Conservation (phyloP, 129 eudicot genomes). For the Ambrosia artemisiifolia region DNA sequence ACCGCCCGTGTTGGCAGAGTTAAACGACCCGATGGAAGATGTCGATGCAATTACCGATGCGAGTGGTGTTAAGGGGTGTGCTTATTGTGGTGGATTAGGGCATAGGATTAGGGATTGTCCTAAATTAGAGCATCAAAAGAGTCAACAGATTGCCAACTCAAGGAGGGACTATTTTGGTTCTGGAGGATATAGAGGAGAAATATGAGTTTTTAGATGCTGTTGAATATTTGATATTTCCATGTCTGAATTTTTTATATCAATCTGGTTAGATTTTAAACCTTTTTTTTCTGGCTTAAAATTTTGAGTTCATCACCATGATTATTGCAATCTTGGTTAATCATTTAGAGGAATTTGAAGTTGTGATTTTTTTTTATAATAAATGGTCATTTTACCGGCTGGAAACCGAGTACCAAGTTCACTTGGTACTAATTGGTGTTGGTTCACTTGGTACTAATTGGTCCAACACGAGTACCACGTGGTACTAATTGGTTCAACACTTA, state of each 20-base stretch:
- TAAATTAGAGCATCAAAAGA: slow-evolving; percentile 72
- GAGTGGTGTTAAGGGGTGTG: slow-evolving; percentile 83
- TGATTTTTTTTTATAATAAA: too few species aligned
- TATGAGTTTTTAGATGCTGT: slow-evolving; percentile 21
- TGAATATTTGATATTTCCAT: background rate
- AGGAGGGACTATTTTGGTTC: slow-evolving; percentile 83
- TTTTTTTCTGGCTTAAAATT: background rate
- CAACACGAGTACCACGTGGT: too few species aligned
- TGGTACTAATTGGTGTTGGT: too few species aligned
- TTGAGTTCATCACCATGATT: too few species aligned
- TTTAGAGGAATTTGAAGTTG: background rate
- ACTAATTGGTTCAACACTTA: too few species aligned
- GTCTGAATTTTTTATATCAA: background rate
- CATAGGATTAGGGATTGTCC: slow-evolving; percentile 72
- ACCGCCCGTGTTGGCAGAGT: slow-evolving; percentile 75
- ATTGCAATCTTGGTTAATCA: background rate
- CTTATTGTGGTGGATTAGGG: slow-evolving; percentile 86
- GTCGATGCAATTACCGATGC: slow-evolving; percentile 55
- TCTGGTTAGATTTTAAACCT: background rate
- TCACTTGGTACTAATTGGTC: too few species aligned
- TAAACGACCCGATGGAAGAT: slow-evolving; percentile 72
- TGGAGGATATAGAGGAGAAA: slow-evolving; percentile 85
- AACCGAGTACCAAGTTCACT: too few species aligned
- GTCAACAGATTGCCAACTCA: slow-evolving; percentile 58
- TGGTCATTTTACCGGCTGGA: too few species aligned